Evolutionary conservation across 2,329 filamentous ascomycete genomes (phyloP).

Genomic region (Neopestalotiopsis sp.): DNA sequence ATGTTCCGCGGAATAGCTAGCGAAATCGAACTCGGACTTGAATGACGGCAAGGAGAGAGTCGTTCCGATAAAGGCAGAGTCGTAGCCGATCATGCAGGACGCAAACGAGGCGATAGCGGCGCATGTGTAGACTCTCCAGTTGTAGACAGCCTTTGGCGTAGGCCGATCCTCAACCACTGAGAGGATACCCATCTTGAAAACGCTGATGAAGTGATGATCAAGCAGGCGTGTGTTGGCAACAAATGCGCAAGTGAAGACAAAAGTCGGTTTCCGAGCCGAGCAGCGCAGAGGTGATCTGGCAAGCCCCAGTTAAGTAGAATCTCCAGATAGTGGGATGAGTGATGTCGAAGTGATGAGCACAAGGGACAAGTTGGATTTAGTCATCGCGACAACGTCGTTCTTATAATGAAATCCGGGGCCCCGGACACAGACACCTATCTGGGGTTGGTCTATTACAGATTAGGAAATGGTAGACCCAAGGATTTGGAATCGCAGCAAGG

Average conservation of each 20-base stretch:
- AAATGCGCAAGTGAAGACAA: not conserved
- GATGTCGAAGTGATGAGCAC: conserved; percentile 14
- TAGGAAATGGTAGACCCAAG: not conserved
- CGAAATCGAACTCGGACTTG: conserved; percentile 70
- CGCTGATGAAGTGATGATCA: not conserved
- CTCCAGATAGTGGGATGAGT: not conserved
- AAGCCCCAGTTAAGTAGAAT: not conserved
- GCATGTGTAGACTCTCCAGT: conserved; percentile 64
- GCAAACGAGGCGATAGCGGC: conserved; percentile 61
- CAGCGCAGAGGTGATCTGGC: not conserved
- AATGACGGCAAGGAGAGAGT: conserved; percentile 76
- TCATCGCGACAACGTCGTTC: conserved; percentile 8
- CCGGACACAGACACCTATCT: conserved; percentile 6
- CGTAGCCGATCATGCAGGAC: conserved; percentile 64
- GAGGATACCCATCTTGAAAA: conserved; percentile 49
- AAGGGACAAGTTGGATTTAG: conserved; percentile 1
- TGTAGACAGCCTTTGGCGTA: conserved; percentile 63
- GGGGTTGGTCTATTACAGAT: not conserved
- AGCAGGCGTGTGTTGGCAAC: not conserved
- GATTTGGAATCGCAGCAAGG: conserved; percentile 1
- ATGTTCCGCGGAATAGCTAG: conserved; percentile 48
- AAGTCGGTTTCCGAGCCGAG: not conserved
- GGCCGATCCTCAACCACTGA: conserved; percentile 61
- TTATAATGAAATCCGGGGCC: conserved; percentile 17
- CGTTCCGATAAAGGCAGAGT: conserved; percentile 80